phyloP scores from a whole-genome alignment of 768 basidiomycete genomes.

The Nidula microcarpa region DNA sequence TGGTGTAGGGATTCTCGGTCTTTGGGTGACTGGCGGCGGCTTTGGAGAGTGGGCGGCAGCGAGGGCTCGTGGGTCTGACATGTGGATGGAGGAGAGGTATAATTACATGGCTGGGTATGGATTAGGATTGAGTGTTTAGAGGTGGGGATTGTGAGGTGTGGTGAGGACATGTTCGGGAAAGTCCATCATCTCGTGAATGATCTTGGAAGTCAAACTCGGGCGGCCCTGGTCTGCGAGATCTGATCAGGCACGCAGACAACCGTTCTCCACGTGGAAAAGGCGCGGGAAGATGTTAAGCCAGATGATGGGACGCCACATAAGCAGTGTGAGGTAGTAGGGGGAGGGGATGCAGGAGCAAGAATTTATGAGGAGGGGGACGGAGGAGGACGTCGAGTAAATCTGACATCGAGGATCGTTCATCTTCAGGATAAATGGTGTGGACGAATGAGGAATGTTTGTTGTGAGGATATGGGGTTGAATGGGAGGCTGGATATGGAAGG shows the following conservation, averaged over 20 bases:
- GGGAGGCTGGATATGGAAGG: constrained; percentile 3
- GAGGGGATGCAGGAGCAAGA: not conserved
- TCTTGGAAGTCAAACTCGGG: constrained; percentile 8
- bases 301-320: not conserved
- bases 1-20: not conserved
- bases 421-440: not conserved
- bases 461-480: no score
- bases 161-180: constrained; percentile 6
- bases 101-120: no score
- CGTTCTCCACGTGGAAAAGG: constrained; percentile 6
- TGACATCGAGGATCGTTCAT: constrained; percentile 19
- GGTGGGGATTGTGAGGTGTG: constrained; percentile 11
- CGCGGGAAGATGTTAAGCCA: not conserved
- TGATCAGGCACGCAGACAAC: constrained; percentile 14
- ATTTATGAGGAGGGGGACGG: constrained; percentile 3
- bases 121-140: no score
- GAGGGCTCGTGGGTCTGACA: not conserved
- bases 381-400: no score
- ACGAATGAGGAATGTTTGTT: not conserved
- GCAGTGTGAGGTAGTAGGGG: not conserved
- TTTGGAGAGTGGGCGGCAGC: not conserved
- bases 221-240: constrained; percentile 7
- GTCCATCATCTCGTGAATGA: constrained; percentile 14
- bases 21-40: not conserved
- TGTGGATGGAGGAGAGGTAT: not conserved